Evolutionary conservation across 192 early-diverging fungal species (phyloP).

Genomic region (Podochytrium sp.): DNA sequence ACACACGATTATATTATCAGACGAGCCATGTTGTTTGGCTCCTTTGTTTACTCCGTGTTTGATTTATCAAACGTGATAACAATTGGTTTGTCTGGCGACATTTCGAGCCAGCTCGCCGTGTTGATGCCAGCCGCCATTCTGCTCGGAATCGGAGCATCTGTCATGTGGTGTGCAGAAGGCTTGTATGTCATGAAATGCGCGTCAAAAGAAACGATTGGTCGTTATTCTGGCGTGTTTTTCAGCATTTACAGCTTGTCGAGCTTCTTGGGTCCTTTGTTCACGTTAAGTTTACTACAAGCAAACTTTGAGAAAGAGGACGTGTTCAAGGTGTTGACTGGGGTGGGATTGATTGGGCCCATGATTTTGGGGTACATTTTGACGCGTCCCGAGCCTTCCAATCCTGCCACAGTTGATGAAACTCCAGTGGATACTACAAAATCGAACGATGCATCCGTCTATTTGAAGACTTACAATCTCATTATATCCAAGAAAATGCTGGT

Average conservation of each 20-base stretch:
- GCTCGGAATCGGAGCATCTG: conserved; percentile 14
- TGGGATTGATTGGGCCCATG: conserved; percentile 22
- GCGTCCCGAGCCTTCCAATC: conserved; percentile 17
- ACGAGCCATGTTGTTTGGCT: conserved; percentile 18
- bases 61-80: conserved; percentile 5
- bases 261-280: conserved; percentile 19
- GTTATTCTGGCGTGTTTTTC: conserved; percentile 27
- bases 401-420: not conserved
- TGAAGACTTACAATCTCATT: conserved; percentile 16
- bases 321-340: conserved; percentile 21
- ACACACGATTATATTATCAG: not conserved
- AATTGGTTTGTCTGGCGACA: not conserved
- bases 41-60: conserved; percentile 22
- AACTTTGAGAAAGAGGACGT: not conserved
- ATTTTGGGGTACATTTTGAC: conserved; percentile 22
- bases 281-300: conserved; percentile 9
- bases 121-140: conserved; percentile 10
- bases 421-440: not conserved
- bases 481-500: conserved; percentile 16
- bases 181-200: conserved; percentile 17
- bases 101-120: not conserved
- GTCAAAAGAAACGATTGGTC: conserved; percentile 4
- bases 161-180: conserved; percentile 25
- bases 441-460: conserved; percentile 1
- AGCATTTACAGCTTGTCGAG: not conserved